Evolutionary conservation across 148 eudicot genomes (phyloP).

Genomic region (Cornus kousa): DNA sequence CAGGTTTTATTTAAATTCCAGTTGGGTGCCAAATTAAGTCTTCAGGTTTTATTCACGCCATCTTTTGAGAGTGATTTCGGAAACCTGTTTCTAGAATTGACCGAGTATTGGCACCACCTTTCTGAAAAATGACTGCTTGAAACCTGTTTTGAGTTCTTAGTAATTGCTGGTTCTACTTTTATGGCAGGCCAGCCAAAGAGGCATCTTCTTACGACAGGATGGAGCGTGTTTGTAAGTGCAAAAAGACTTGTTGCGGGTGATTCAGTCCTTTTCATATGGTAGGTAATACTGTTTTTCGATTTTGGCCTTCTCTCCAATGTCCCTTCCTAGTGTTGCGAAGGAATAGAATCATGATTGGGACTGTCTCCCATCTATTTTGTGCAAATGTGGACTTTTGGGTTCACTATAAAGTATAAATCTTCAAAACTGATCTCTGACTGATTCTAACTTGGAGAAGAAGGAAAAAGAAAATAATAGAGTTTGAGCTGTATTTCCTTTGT

Average conservation of each 20-base stretch:
- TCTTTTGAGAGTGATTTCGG: background rate
- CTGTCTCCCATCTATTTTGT: background rate
- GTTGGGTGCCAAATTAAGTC: background rate
- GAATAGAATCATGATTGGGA: background rate
- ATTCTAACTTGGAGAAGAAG: background rate
- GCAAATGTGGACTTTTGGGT: background rate
- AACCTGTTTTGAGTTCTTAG: background rate
- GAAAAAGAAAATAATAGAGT: background rate
- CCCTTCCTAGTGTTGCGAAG: background rate
- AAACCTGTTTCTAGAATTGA: background rate
- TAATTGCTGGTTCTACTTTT: background rate
- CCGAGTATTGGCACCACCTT: background rate
- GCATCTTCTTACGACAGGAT: slow-evolving; percentile 57
- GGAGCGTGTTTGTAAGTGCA: slow-evolving; percentile 62
- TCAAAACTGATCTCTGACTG: background rate
- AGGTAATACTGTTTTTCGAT: background rate
- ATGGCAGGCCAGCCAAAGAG: slow-evolving; percentile 62
- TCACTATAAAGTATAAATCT: background rate
- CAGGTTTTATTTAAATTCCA: background rate
- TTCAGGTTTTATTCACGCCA: background rate
- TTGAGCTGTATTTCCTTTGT: background rate
- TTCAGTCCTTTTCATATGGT: slow-evolving; percentile 64
- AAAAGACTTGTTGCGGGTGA: slow-evolving; percentile 57
- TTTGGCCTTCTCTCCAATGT: background rate
- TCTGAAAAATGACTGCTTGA: background rate